A percentile compares a stretch with the other conserved stretches of the same genome.
These are phyloP conservation scores for Pyrenophora graminea DNA, from an alignment of 2,329 filamentous ascomycete genomes.

Conservation along the genomic window DNA sequence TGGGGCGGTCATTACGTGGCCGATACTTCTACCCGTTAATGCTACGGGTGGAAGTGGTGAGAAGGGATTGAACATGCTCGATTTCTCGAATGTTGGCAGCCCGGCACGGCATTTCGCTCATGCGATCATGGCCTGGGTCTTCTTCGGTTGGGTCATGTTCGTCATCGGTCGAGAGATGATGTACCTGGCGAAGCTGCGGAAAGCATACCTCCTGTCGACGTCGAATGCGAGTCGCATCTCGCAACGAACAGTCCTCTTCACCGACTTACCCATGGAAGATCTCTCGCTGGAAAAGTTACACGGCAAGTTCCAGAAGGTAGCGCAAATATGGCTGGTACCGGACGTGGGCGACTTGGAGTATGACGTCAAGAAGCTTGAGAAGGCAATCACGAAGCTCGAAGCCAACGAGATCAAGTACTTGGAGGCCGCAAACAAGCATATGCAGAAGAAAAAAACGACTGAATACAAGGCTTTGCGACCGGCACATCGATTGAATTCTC, in stretches of 20 bases:
- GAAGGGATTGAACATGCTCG: conserved; percentile 44
- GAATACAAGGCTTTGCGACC: conserved; percentile 64
- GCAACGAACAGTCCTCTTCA: conserved; percentile 54
- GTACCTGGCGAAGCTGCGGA: conserved; percentile 52
- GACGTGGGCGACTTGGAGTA: conserved; percentile 51
- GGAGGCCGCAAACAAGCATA: conserved; percentile 1
- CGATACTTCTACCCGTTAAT: conserved; percentile 54
- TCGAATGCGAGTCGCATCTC: conserved; percentile 52
- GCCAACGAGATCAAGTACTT: conserved; percentile 49
- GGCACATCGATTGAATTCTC: conserved; percentile 46
- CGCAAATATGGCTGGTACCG: conserved; percentile 53
- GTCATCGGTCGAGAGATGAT: conserved; percentile 53
- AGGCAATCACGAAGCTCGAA: conserved; percentile 50
- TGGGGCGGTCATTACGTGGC: conserved; percentile 52
- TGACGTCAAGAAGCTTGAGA: conserved; percentile 50
- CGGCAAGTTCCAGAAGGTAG: conserved; percentile 46
- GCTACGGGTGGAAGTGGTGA: conserved; percentile 45
- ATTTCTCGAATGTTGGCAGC: conserved; percentile 28
- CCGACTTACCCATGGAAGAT: conserved; percentile 49
- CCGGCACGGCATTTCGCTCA: conserved; percentile 50
- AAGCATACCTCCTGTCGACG: conserved; percentile 53
- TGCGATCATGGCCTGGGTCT: conserved; percentile 49
- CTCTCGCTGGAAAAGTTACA: conserved; percentile 47
- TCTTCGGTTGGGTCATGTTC: conserved; percentile 50
- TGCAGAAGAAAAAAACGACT: conserved; percentile 57